Percentiles rank a stretch among this genome's conserved stretches.
phyloP scores from a whole-genome alignment of 1,284 basidiomycete genomes.

The Mrakiaceae sp. region DNA sequence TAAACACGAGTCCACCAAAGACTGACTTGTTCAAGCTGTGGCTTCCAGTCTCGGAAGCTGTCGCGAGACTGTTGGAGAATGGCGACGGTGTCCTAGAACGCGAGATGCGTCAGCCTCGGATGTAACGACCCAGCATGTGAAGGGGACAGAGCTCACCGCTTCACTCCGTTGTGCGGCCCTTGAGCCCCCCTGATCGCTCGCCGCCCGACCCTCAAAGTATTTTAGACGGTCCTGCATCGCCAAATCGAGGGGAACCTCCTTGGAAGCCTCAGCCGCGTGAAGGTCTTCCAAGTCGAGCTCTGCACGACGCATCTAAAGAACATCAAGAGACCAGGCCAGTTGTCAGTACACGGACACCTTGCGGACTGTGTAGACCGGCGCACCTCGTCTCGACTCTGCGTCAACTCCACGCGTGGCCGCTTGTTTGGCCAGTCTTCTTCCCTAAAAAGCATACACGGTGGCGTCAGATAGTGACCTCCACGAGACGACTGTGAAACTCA shows the following conservation, averaged over 20 bases:
- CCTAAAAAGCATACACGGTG: conserved; percentile 22
- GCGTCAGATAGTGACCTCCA: conserved; percentile 33
- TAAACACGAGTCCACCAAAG: too few species aligned
- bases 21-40: conserved; percentile 47
- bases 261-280: conserved; percentile 49
- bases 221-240: conserved; percentile 50
- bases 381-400: background rate
- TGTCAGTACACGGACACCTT: too few species aligned
- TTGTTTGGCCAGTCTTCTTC: background rate
- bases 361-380: background rate
- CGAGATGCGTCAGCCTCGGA: background rate
- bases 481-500: background rate
- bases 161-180: background rate
- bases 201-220: conserved; percentile 54
- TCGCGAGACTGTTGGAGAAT: conserved; percentile 41
- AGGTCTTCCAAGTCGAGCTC: conserved; percentile 83
- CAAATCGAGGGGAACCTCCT: conserved; percentile 72
- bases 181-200: conserved; percentile 1
- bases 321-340: background rate
- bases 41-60: conserved; percentile 48
- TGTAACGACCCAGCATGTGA: background rate
- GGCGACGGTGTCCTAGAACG: conserved; percentile 35
- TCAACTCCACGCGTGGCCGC: background rate
- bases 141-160: background rate
- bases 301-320: conserved; percentile 28